Evolutionary conservation across 2,329 filamentous ascomycete species (phyloP).

Genomic region (Apiospora malaysiana): DNA sequence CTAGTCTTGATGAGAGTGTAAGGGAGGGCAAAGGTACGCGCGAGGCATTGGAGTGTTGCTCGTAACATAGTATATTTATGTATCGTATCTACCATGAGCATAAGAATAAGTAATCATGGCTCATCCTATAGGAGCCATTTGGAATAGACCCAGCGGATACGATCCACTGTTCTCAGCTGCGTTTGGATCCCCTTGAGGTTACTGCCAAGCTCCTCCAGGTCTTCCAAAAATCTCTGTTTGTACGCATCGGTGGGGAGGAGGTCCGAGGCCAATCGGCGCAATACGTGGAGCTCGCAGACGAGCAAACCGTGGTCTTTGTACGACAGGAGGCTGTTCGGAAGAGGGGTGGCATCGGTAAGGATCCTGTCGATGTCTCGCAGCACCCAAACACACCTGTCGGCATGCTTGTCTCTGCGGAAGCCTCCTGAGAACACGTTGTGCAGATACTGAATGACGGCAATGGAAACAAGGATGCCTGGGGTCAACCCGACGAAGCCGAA

Average conservation of each 20-base stretch:
- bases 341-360: conserved; percentile 70
- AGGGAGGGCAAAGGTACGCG: too few species aligned
- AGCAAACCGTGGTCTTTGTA: conserved; percentile 94
- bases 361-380: conserved; percentile 89
- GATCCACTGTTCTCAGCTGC: conserved; percentile 79
- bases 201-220: conserved; percentile 85
- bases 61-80: neutral
- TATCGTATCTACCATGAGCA: neutral
- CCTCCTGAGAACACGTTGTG: conserved; percentile 73
- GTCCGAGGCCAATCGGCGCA: conserved; percentile 71
- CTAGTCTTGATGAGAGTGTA: too few species aligned
- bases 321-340: conserved; percentile 75
- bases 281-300: conserved; percentile 85
- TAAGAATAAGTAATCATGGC: neutral
- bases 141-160: conserved; percentile 89
- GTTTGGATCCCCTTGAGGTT: conserved; percentile 80
- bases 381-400: conserved; percentile 75
- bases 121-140: conserved; percentile 63
- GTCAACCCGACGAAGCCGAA: conserved; percentile 98
- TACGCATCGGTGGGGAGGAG: conserved; percentile 77
- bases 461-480: conserved; percentile 86
- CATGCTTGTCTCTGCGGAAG: conserved; percentile 66
- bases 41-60: too few species aligned
- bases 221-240: conserved; percentile 81
- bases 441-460: conserved; percentile 76